Evolutionary conservation across 192 early-diverging fungal genomes (phyloP).

Genomic region (Podila epigama): DNA sequence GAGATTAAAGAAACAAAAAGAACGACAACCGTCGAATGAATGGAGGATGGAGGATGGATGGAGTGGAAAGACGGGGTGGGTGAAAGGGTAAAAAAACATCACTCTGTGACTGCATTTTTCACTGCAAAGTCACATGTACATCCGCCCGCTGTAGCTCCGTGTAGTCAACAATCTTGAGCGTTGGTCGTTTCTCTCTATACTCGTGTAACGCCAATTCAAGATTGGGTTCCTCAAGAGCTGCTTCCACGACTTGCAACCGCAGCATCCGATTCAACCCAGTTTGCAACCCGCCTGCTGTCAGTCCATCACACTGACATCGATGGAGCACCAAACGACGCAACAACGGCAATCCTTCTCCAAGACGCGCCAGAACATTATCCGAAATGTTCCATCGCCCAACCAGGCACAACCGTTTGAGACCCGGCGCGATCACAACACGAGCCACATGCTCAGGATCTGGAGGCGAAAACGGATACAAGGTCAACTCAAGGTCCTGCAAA

Average conservation of each 20-base stretch:
- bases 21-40: too few relatives aligned
- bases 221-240: conserved; percentile 1
- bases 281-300: conserved; percentile 6
- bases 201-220: neutral
- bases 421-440: conserved; percentile 4
- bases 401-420: conserved; percentile 5
- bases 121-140: neutral
- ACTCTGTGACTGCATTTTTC: neutral
- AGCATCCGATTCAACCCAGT: conserved; percentile 21
- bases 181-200: neutral
- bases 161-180: neutral
- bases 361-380: neutral
- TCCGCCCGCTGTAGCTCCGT: too few relatives aligned
- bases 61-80: neutral
- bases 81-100: neutral
- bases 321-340: conserved; percentile 1
- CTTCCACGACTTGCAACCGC: neutral
- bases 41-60: neutral
- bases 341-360: neutral
- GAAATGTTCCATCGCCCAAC: conserved; percentile 21
- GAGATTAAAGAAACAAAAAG: too few relatives aligned
- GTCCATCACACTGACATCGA: conserved; percentile 15
- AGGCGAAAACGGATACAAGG: conserved; percentile 32
- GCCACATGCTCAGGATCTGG: conserved; percentile 12
- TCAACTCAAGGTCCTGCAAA: conserved; percentile 20